Conservation (phyloP, 192 early-diverging fungal genomes). For the Thoreauomyces humboldtii region DNA sequence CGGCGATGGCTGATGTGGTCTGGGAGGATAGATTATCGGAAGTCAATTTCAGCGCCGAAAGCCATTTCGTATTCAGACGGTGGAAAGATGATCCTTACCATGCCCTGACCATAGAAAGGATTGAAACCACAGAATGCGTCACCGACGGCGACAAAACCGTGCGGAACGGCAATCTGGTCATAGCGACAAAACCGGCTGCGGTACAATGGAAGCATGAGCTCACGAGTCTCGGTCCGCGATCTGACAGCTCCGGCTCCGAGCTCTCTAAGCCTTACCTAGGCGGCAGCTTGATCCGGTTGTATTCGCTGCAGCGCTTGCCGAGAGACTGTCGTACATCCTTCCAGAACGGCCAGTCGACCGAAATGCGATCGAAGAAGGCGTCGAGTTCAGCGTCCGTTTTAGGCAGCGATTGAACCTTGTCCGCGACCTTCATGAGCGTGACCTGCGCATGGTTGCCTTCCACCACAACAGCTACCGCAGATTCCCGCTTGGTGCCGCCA, state of each 20-base stretch:
- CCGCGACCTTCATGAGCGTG: background rate
- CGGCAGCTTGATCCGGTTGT: background rate
- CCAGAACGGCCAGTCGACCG: background rate
- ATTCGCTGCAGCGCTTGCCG: background rate
- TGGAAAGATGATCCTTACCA: background rate
- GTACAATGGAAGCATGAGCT: too few species aligned
- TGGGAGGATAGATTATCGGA: too few species aligned
- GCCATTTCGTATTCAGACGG: background rate
- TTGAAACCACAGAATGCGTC: slow-evolving; percentile 8
- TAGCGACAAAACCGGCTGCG: slow-evolving; percentile 2
- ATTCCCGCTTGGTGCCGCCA: background rate
- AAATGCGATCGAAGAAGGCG: background rate
- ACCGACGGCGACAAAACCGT: background rate
- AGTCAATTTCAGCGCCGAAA: background rate
- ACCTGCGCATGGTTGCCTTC: background rate
- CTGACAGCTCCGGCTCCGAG: too few species aligned
- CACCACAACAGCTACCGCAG: too few species aligned
- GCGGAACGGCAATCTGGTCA: background rate
- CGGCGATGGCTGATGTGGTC: background rate
- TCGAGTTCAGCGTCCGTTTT: background rate
- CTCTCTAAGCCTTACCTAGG: background rate
- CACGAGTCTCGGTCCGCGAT: too few species aligned
- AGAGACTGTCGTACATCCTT: background rate
- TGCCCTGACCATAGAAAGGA: background rate
- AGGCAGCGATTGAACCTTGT: too few species aligned